A percentile compares a stretch with the other conserved stretches of the same genome.
These are phyloP conservation scores for Vitis riparia DNA, from an alignment of 164 flowering plant genomes.

Conservation along the genomic window DNA sequence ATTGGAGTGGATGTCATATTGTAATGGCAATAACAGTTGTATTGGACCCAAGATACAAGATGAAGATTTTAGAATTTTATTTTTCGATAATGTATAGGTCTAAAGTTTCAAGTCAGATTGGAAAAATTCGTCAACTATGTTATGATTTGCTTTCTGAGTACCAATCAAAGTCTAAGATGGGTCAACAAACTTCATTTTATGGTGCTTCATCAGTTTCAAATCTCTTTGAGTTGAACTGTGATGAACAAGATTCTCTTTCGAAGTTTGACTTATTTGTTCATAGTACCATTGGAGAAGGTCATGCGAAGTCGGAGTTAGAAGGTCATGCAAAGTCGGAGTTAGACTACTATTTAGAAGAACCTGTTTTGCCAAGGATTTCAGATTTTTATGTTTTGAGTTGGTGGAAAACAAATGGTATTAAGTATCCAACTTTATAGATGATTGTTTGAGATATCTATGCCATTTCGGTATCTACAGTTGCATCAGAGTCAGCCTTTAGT, in stretches of 20 bases:
- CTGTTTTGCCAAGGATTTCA: background rate
- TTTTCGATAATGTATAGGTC: background rate
- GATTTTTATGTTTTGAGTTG: too few relatives aligned
- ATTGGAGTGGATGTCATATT: background rate
- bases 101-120: background rate
- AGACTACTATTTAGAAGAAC: background rate
- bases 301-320: too few relatives aligned
- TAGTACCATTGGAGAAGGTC: background rate
- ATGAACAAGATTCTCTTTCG: background rate
- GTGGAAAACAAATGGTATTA: background rate
- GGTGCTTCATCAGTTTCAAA: background rate
- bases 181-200: background rate
- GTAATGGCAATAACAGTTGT: background rate
- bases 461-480: too few relatives aligned
- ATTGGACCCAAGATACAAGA: constrained; percentile 10
- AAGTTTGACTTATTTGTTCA: too few relatives aligned
- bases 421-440: constrained; percentile 2
- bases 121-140: background rate
- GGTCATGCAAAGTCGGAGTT: background rate
- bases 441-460: constrained; percentile 4
- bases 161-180: background rate
- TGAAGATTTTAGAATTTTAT: background rate
- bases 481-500: constrained; percentile 2
- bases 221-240: background rate
- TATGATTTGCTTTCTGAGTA: background rate